A percentile compares a stretch with the other conserved stretches of the same genome.
phyloP scores from a whole-genome alignment of 345 rosid genomes.

The Arabidopsis suecica region DNA sequence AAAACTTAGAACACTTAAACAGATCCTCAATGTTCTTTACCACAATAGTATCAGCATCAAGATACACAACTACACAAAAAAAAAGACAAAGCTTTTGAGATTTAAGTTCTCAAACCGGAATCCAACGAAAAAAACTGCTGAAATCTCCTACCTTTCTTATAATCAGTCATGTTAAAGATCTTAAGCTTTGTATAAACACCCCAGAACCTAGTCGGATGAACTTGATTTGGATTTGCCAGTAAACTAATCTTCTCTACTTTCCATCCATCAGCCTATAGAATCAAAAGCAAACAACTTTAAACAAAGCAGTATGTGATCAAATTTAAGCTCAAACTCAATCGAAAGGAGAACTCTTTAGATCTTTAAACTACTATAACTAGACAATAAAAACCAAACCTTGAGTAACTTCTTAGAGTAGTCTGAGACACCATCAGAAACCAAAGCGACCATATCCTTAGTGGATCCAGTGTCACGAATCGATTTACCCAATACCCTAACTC shows the following conservation, averaged over 20 bases:
- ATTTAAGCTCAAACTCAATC: conserved; percentile 11
- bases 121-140: neutral
- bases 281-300: conserved; percentile 16
- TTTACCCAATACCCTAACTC: conserved; percentile 93
- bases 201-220: conserved; percentile 90
- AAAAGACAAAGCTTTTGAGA: neutral
- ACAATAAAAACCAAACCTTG: conserved; percentile 44
- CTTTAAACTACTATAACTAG: conserved; percentile 1
- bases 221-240: conserved; percentile 86
- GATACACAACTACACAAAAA: conserved; percentile 74
- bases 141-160: conserved; percentile 67
- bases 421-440: conserved; percentile 95
- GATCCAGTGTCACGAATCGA: conserved; percentile 87
- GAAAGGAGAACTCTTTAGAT: conserved; percentile 21
- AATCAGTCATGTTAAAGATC: conserved; percentile 87
- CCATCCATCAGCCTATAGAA: conserved; percentile 89
- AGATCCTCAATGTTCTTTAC: conserved; percentile 90
- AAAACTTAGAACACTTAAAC: conserved; percentile 78
- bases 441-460: conserved; percentile 78
- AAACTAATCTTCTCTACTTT: conserved; percentile 87
- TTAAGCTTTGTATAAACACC: conserved; percentile 96
- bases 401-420: conserved; percentile 73
- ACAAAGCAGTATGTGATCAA: conserved; percentile 7
- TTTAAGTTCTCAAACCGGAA: neutral
- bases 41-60: conserved; percentile 97